phyloP scores from a whole-genome alignment of 2,329 filamentous ascomycete genomes.

The Sporothrix curviconia region DNA sequence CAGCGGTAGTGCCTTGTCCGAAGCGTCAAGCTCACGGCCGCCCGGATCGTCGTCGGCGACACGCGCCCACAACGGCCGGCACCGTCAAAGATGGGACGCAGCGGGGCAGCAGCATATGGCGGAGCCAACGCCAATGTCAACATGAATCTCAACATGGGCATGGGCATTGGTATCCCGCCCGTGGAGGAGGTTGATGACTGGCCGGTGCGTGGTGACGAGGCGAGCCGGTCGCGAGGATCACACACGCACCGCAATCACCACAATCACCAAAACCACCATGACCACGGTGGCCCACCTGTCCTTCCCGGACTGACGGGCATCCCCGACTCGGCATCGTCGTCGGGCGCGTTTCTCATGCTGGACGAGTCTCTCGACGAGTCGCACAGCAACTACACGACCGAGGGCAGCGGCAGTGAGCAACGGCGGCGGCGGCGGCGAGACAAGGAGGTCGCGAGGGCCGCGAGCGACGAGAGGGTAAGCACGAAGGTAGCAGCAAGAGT shows the following conservation, averaged over 20 bases:
- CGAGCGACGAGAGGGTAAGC: background rate
- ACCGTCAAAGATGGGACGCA: background rate
- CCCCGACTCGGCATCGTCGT: constrained; percentile 10
- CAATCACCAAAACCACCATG: background rate
- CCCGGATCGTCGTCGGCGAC: constrained; percentile 17
- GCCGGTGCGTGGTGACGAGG: background rate
- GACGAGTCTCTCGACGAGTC: constrained; percentile 25
- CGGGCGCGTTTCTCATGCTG: constrained; percentile 22
- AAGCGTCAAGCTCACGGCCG: constrained; percentile 25
- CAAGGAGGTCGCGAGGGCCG: background rate
- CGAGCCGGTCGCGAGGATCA: too few relatives aligned
- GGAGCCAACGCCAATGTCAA: background rate
- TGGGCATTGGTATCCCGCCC: constrained; percentile 19
- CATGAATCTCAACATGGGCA: constrained; percentile 5
- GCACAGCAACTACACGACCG: constrained; percentile 21
- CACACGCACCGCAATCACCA: background rate
- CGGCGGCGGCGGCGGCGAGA: constrained; percentile 17
- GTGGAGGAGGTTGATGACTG: constrained; percentile 23
- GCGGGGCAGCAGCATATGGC: background rate
- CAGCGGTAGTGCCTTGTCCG: constrained; percentile 25
- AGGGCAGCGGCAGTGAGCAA: constrained; percentile 20
- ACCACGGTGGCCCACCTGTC: constrained; percentile 7
- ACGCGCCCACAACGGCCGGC: constrained; percentile 13
- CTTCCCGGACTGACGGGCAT: constrained; percentile 15
- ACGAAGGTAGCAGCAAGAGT: background rate